Evolutionary conservation across 495 filamentous ascomycete species (phyloP).

Genomic region (Neurospora cerealis): DNA sequence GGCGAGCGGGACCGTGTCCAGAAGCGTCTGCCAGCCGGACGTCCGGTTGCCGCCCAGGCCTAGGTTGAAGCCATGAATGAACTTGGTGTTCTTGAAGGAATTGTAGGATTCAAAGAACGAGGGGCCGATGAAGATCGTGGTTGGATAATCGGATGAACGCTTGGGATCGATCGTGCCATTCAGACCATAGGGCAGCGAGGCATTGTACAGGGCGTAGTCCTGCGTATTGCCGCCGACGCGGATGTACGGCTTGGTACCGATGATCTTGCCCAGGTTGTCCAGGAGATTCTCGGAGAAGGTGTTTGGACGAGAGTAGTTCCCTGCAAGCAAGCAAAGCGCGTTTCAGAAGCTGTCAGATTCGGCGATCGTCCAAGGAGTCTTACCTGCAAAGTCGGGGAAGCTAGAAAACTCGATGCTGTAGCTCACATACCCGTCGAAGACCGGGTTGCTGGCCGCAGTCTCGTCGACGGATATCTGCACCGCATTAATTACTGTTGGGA

Average conservation of each 20-base stretch:
- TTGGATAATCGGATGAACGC: constrained; percentile 50
- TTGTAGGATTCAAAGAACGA: constrained; percentile 57
- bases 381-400: constrained; percentile 54
- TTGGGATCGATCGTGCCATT: constrained; percentile 43
- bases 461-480: constrained; percentile 1
- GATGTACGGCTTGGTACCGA: constrained; percentile 46
- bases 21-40: constrained; percentile 38
- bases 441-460: constrained; percentile 18
- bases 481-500: constrained; percentile 7
- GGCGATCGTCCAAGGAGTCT: constrained; percentile 15
- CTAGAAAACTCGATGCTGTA: constrained; percentile 53
- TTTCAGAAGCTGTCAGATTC: neutral
- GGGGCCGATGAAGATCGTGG: constrained; percentile 49
- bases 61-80: constrained; percentile 54
- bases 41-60: constrained; percentile 47
- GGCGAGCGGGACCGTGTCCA: constrained; percentile 45
- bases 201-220: constrained; percentile 53
- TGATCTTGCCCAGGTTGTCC: constrained; percentile 37
- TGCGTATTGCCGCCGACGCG: constrained; percentile 54
- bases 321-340: constrained; percentile 11
- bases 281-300: constrained; percentile 48
- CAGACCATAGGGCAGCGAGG: constrained; percentile 39
- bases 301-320: constrained; percentile 43
- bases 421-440: constrained; percentile 45
- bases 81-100: constrained; percentile 48